Base-by-base conservation (phyloP, 805 yeast species). In the Candida succiphila region DNA sequence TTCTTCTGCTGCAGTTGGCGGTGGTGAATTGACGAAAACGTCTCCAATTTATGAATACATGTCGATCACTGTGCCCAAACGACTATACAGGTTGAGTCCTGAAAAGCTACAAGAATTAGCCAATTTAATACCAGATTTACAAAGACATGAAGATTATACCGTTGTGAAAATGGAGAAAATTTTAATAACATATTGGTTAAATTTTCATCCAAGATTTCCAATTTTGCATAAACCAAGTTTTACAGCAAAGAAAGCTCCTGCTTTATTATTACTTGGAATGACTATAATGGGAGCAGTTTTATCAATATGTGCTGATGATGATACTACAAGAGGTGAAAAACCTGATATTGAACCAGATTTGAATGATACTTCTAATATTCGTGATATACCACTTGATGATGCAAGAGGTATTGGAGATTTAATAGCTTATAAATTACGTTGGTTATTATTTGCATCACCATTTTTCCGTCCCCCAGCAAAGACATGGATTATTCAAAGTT, bases 401-500 rank as follows among this genome's bases (percentile, higher is more conserved):
- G 49, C 58, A 27, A 61, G 55, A 34, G 57, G 56, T 30, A 57
- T 75, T 30, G 68, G 75, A 7, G 54, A 61, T 42, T 42, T 46
- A 33, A 63, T 77, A 9, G 72, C 76, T 0, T 64, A 53, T 28
- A 79, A 94, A 0, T 54, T 85, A 20, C 58, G 95, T 34, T 80
- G 78, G 69, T 57, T 70, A 21, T 65, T 86, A 3, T 85, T 85
- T 48, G 72, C 80, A 25, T 72, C 78, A 31, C 74, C 75, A 7
- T 82, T 75, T 34, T 84, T 83, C 50, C 73, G 70, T 37, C 79
- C 94, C 1, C 95, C 95, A 1, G 79, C 86, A 0, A 67, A 67
- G 40, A 60, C 80, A 7, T 85, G 88, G 79, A 72, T 85, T 8
- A 63, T 86, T 31, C 95, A 86, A 52, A 65, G 84, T 43, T 62